These are phyloP conservation scores for Diaporthe caulivora DNA, from an alignment of 2,329 filamentous ascomycete genomes.

Conservation along the genomic window DNA sequence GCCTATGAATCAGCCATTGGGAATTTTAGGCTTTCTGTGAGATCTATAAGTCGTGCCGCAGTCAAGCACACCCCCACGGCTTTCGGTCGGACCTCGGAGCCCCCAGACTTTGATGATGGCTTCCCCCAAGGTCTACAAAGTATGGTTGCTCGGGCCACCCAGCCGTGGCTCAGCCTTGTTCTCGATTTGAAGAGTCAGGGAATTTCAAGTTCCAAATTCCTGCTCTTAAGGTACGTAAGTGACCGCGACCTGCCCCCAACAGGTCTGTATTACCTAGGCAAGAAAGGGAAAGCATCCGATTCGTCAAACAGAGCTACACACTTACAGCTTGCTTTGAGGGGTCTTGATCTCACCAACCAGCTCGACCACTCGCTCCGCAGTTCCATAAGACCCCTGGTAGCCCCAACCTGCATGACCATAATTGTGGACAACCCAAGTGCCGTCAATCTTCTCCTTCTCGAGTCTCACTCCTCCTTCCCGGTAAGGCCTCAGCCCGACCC, in stretches of 20 bases:
- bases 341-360: slow-evolving; percentile 72
- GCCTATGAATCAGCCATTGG: too few species aligned
- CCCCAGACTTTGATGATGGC: slow-evolving; percentile 90
- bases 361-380: slow-evolving; percentile 74
- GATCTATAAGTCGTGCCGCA: too few species aligned
- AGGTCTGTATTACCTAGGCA: neutral
- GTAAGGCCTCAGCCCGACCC: slow-evolving; percentile 83
- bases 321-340: slow-evolving; percentile 35
- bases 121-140: slow-evolving; percentile 88
- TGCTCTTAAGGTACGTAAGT: slow-evolving; percentile 44
- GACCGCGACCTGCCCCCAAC: neutral
- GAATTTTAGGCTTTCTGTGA: too few species aligned
- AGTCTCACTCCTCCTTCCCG: slow-evolving; percentile 80
- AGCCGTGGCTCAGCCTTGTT: slow-evolving; percentile 97
- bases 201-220: slow-evolving; percentile 67
- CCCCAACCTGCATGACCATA: slow-evolving; percentile 87
- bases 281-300: neutral
- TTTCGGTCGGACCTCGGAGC: too few species aligned
- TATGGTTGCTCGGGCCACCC: slow-evolving; percentile 88
- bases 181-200: slow-evolving; percentile 83
- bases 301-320: neutral
- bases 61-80: too few species aligned
- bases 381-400: slow-evolving; percentile 78
- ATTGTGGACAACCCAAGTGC: slow-evolving; percentile 79
- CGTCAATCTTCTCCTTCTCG: slow-evolving; percentile 77